Evolutionary conservation across 257 asterid species (phyloP).

Genomic region (Gardenia jasminoides): DNA sequence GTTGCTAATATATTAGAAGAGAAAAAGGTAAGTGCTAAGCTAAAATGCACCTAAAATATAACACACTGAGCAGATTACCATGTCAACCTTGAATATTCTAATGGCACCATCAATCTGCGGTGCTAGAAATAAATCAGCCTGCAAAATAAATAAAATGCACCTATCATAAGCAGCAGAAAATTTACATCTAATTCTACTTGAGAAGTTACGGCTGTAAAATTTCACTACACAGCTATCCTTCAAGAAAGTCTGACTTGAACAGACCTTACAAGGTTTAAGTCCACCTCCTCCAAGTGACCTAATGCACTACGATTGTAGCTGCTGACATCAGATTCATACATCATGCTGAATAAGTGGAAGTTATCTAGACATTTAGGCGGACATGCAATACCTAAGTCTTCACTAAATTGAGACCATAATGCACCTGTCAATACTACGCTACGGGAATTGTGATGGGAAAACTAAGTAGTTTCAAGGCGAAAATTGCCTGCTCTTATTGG

Average conservation of each 20-base stretch:
- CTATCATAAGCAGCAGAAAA: neutral
- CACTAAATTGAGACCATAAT: too few species aligned
- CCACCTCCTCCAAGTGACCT: neutral
- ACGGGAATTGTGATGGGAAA: too few species aligned
- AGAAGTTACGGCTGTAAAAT: neutral
- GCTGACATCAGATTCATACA: too few species aligned
- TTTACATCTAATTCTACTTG: too few species aligned
- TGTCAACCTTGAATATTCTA: slow-evolving; percentile 54
- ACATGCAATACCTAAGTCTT: too few species aligned
- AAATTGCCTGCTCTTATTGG: too few species aligned
- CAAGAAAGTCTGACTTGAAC: neutral
- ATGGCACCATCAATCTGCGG: slow-evolving; percentile 69
- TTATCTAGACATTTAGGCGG: too few species aligned
- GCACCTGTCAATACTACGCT: too few species aligned
- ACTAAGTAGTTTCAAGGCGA: too few species aligned
- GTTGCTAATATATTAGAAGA: neutral
- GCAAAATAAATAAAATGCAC: slow-evolving; percentile 23
- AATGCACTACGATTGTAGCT: neutral
- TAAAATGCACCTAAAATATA: neutral
- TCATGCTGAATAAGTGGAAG: too few species aligned
- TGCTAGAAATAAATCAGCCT: slow-evolving; percentile 80
- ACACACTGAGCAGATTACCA: slow-evolving; percentile 30
- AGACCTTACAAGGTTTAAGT: too few species aligned
- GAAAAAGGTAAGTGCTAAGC: neutral
- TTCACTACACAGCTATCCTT: neutral